phyloP scores from a whole-genome alignment of 495 filamentous ascomycete genomes.

The Rhypophila decipiens region DNA sequence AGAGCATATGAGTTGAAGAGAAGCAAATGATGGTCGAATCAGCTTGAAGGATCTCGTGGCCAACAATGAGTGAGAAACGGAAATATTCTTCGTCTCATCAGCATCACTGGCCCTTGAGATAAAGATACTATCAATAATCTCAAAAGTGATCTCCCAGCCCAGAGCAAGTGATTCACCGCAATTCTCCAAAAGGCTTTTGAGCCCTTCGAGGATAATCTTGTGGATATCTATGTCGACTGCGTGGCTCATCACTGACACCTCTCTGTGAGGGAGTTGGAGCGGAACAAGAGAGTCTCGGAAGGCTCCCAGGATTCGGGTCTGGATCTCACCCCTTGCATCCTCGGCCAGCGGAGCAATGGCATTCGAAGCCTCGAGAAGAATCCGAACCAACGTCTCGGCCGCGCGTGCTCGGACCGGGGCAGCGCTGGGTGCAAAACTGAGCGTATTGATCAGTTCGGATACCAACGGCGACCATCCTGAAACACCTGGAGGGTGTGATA shows the following conservation, averaged over 20 bases:
- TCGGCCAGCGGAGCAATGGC: constrained; percentile 42
- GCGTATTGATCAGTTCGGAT: constrained; percentile 57
- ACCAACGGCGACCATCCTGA: constrained; percentile 74
- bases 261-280: constrained; percentile 36
- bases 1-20: constrained; percentile 86
- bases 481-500: constrained; percentile 52
- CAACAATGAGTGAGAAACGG: constrained; percentile 18
- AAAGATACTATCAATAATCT: constrained; percentile 80
- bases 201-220: constrained; percentile 68
- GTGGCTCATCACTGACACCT: constrained; percentile 45
- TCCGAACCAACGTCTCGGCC: constrained; percentile 65
- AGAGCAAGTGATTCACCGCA: constrained; percentile 75
- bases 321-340: constrained; percentile 49
- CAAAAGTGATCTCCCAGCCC: constrained; percentile 82
- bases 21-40: constrained; percentile 77
- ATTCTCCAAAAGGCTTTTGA: constrained; percentile 79
- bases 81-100: constrained; percentile 15
- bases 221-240: constrained; percentile 74
- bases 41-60: constrained; percentile 64
- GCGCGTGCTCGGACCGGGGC: constrained; percentile 62
- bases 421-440: constrained; percentile 48
- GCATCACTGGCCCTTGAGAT: constrained; percentile 29
- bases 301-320: constrained; percentile 64
- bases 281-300: constrained; percentile 51
- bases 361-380: constrained; percentile 60